Conservation (phyloP, 192 early-diverging fungal species). For the Backusella australiensis region DNA sequence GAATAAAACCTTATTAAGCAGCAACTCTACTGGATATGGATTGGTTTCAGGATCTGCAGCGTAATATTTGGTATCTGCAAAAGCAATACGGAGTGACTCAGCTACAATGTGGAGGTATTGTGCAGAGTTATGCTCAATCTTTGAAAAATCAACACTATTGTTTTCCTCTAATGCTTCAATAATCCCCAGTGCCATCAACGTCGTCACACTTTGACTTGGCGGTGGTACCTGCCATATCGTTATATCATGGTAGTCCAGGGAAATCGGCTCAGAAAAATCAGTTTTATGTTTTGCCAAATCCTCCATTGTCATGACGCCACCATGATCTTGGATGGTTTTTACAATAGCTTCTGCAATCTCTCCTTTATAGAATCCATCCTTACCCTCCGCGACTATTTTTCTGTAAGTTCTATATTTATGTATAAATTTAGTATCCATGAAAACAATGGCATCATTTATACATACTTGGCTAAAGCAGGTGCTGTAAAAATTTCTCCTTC, state of each 20-base stretch:
- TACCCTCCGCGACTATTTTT: background rate
- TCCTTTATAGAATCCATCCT: background rate
- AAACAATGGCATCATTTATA: background rate
- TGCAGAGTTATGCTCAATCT: conserved; percentile 50
- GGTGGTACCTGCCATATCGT: conserved; percentile 69
- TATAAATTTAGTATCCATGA: background rate
- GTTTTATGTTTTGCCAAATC: conserved; percentile 59
- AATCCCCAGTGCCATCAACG: conserved; percentile 70
- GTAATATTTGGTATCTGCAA: conserved; percentile 64
- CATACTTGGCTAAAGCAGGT: conserved; percentile 50
- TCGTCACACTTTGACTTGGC: conserved; percentile 69
- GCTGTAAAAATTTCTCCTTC: conserved; percentile 59
- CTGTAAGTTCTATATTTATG: background rate
- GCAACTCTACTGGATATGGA: conserved; percentile 43
- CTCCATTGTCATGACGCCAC: conserved; percentile 62
- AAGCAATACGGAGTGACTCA: conserved; percentile 68
- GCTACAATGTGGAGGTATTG: conserved; percentile 66
- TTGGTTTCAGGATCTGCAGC: conserved; percentile 64
- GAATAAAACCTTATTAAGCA: conserved; percentile 49
- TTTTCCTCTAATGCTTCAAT: conserved; percentile 51
- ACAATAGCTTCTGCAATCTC: background rate
- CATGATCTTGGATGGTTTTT: conserved; percentile 26
- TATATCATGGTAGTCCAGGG: conserved; percentile 54
- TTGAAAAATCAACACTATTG: conserved; percentile 35
- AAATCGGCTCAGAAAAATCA: conserved; percentile 54